A percentile compares a stretch with the other conserved stretches of the same genome.
Conservation (phyloP, 2,329 filamentous ascomycete species). For the Stachybotrys echinatus region DNA sequence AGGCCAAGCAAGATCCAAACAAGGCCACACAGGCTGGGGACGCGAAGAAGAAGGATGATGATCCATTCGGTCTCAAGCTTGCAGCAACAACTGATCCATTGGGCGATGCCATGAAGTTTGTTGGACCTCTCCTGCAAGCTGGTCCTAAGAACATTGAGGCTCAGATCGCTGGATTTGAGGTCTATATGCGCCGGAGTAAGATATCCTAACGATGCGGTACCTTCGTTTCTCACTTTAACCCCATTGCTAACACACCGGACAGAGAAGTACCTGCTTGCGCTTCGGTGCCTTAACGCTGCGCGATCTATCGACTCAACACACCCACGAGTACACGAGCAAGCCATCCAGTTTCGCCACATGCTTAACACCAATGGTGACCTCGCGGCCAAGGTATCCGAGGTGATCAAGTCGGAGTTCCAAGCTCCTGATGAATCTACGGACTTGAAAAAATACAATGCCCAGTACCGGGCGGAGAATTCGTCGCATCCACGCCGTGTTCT, state of each 20-base stretch:
- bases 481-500: slow-evolving; percentile 58
- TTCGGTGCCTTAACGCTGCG: slow-evolving; percentile 77
- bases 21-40: slow-evolving; percentile 63
- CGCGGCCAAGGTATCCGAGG: slow-evolving; percentile 58
- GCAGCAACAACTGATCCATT: slow-evolving; percentile 78
- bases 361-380: slow-evolving; percentile 54
- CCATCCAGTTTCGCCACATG: slow-evolving; percentile 61
- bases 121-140: slow-evolving; percentile 75
- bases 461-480: slow-evolving; percentile 59
- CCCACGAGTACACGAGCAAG: slow-evolving; percentile 71
- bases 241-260: slow-evolving; percentile 1
- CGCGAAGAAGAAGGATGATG: slow-evolving; percentile 81
- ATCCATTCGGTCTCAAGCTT: slow-evolving; percentile 77
- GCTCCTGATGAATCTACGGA: slow-evolving; percentile 52
- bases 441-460: slow-evolving; percentile 59
- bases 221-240: no score
- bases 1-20: slow-evolving; percentile 77
- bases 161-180: slow-evolving; percentile 84
- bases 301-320: slow-evolving; percentile 63
- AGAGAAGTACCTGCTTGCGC: slow-evolving; percentile 84
- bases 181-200: slow-evolving; percentile 80
- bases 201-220: no score
- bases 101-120: slow-evolving; percentile 80
- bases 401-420: slow-evolving; percentile 65
- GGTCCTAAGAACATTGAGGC: slow-evolving; percentile 75